phyloP scores from a whole-genome alignment of 2,329 filamentous ascomycete species.

The Trichoderma semiorbis region DNA sequence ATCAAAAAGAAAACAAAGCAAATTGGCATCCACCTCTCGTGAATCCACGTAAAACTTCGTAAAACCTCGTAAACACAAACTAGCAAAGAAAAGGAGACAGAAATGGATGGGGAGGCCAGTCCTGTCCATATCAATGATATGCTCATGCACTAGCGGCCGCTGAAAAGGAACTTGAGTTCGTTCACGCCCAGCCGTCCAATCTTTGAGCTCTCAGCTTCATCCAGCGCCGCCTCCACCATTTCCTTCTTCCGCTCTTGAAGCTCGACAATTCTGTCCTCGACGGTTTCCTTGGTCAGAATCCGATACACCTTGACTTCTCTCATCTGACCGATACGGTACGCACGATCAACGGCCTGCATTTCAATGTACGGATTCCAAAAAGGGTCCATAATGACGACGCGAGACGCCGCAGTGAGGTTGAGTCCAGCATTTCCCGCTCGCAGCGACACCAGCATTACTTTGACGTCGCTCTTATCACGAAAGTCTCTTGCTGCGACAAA shows the following conservation, averaged over 20 bases:
- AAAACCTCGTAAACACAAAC: background rate
- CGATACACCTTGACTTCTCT: conserved; percentile 74
- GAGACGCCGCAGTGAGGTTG: conserved; percentile 77
- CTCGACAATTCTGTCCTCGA: conserved; percentile 80
- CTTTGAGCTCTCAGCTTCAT: conserved; percentile 66
- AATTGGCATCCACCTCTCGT: background rate
- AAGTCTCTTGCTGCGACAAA: conserved; percentile 66
- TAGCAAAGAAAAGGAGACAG: background rate
- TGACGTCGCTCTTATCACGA: conserved; percentile 60
- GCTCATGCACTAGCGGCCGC: conserved; percentile 12
- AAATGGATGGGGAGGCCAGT: background rate
- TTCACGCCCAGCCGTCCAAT: conserved; percentile 62
- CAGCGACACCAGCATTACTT: conserved; percentile 77
- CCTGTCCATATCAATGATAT: background rate
- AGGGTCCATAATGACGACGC: conserved; percentile 86
- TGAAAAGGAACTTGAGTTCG: conserved; percentile 70
- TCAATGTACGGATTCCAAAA: conserved; percentile 96
- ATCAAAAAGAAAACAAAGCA: background rate
- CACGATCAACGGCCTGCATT: conserved; percentile 86
- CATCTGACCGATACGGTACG: conserved; percentile 81
- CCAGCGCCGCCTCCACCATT: conserved; percentile 74
- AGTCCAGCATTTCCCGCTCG: conserved; percentile 80
- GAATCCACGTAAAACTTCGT: background rate
- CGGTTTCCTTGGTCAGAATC: conserved; percentile 70
- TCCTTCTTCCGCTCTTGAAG: conserved; percentile 76